Base-by-base conservation (phyloP, 495 filamentous ascomycete genomes). In the Hypoxylon fuscum region DNA sequence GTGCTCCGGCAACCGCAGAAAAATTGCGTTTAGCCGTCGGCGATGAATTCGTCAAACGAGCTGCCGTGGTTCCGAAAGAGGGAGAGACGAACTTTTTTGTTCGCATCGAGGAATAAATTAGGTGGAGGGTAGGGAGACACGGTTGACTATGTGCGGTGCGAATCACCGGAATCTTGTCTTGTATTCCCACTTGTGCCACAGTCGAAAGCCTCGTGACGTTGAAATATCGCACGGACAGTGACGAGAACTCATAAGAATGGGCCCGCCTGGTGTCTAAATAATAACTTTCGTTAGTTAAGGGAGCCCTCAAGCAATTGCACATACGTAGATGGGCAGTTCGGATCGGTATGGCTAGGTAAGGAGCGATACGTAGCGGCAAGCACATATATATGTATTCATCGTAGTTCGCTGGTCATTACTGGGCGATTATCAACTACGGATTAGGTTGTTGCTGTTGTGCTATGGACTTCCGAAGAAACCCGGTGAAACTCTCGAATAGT, bases 401-500 rank as follows among this genome's bases (percentile, higher is more conserved):
- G 8, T 27, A 8, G 25, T 15, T 5, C n/a, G 12, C 35, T 15
- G 4, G 3, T 5, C 35, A 14, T 14, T 14, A 35, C 32, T 4
- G 4, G 15, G 12, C 11, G 12, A 1, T 4, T 4, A n/a, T n/a
- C n/a, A n/a, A n/a, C n/a, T 14, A 38, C n/a, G n/a, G 2, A 1
- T 14, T 38, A 15, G 3, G 11, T n/a, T 38, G 2, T 14, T 2
- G 35, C 1, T 15, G 3, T 5, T 34, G 27, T 10, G 4, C 25
- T 25, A 63, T 32, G 10, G 64, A 41, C 2, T 55, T 86, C 86
- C 48, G 63, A 43, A 96, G 46, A 82, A 93, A 90, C 0, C 91
- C 93, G 54, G 87, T 89, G 58, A 98, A 90, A 68, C 93, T 96
- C 75, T 96, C 92, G 73, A 96, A 97, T 2, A 97, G 60, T 5